Conservation (phyloP, 2,329 filamentous ascomycete genomes). For the Sarocladium strictum region DNA sequence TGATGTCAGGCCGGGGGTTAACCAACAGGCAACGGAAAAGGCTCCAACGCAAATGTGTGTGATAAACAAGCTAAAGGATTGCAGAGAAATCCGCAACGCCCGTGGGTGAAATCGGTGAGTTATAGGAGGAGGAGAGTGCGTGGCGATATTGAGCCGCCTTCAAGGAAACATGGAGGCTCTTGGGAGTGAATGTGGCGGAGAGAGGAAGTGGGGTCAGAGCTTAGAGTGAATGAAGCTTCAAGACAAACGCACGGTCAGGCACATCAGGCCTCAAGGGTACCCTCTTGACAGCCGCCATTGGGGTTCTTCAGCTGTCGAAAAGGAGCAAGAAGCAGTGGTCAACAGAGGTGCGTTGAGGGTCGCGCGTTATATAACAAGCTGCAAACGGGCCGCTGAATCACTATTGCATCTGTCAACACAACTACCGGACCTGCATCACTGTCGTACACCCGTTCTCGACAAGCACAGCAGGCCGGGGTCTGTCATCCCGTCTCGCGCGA, state of each 20-base stretch:
- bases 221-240: neutral
- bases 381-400: neutral
- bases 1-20: no score
- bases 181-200: neutral
- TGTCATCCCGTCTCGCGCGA: neutral
- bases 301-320: neutral
- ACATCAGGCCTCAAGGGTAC: no score
- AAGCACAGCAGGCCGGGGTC: neutral
- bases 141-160: no score
- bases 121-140: no score
- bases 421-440: constrained; percentile 2
- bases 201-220: neutral
- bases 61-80: no score
- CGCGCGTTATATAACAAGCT: neutral
- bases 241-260: no score
- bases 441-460: neutral
- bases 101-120: no score
- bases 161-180: no score
- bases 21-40: no score
- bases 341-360: neutral
- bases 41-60: no score
- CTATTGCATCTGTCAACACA: neutral
- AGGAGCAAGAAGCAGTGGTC: neutral
- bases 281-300: no score
- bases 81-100: no score